Base-by-base conservation (phyloP, 2,329 filamentous ascomycete genomes). In the Sclerotinia spermophila region DNA sequence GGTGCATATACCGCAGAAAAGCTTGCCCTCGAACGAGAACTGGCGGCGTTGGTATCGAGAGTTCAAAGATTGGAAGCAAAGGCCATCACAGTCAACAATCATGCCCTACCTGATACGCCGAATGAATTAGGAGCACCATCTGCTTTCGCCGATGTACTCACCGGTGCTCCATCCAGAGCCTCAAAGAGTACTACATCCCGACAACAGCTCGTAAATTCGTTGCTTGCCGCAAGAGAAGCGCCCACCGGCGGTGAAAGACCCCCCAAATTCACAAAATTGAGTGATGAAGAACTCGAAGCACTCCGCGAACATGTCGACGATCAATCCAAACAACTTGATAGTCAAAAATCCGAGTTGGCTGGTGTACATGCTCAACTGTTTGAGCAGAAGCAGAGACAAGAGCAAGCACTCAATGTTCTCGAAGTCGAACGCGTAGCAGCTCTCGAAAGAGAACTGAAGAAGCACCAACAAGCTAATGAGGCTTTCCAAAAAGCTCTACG, bases 391-490 rank as follows among this genome's bases (percentile, higher is more conserved):
- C 89, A 91, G 78, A 87, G 94, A 73, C 93, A 96, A 79, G 92
- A 94, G 81, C 88, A 89, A 78, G 92, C 93, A 44, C 89, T 97
- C 70, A 90, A 91, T 76, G 88, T 91, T 73, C 90, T 97, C 68
- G 94, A 97, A 81, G 89, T 92, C 74, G 90, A 94, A 80, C 94
- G 96, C 76, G 95, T 98, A 74, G 91, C 92, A 68, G 90, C 93
- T 48, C 86, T 98, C 55, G 95, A 98, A 83, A 89, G 95, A 71
- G 96, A 99, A 82, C 86, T 99, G 72, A 94, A 92, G 85, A 98
- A 98, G 82, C 94, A 97, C 79, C 94, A 97, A 80, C 96, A 97
- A 82, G 96, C 96, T 79, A 99, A 99, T 81, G 90, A 97, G 81
- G 96, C 96, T 76, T 99, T 98, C 86, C 94, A 98, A 80, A 98